Percentiles rank a stretch among this genome's conserved stretches.
Evolutionary conservation across 192 early-diverging fungal species (phyloP).

Genomic region (Chytriomyces sp.): DNA sequence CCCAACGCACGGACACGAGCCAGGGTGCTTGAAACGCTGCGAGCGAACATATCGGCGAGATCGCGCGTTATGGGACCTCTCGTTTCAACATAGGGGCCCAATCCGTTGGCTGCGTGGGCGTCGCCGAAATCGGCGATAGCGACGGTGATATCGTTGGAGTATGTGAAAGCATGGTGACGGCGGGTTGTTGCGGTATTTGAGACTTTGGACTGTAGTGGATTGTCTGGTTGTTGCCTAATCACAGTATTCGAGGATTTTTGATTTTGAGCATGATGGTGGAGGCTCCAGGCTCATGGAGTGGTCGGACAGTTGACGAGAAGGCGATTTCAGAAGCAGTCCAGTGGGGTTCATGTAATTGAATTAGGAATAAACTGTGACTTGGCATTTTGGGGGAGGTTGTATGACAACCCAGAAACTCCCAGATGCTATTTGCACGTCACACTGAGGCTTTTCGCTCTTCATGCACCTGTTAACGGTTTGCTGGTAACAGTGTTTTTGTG

Average conservation of each 20-base stretch:
- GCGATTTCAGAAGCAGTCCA: constrained; percentile 47
- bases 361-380: not conserved
- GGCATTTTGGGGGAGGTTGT: constrained; percentile 45
- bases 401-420: constrained; percentile 37
- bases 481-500: too few relatives aligned
- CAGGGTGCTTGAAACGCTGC: constrained; percentile 68
- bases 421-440: too few relatives aligned
- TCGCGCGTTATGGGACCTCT: constrained; percentile 92
- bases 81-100: constrained; percentile 89
- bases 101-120: constrained; percentile 48
- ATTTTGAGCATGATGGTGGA: constrained; percentile 42
- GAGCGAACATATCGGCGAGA: constrained; percentile 96
- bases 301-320: constrained; percentile 56
- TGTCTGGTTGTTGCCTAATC: constrained; percentile 45
- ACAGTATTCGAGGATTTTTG: constrained; percentile 92
- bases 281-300: constrained; percentile 34
- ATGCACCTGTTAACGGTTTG: too few relatives aligned
- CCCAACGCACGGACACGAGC: constrained; percentile 93
- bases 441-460: too few relatives aligned
- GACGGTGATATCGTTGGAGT: constrained; percentile 63
- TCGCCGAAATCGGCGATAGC: constrained; percentile 66
- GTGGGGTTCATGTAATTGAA: not conserved
- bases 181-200: not conserved
- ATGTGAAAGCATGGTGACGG: constrained; percentile 84
- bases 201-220: too few relatives aligned